These are phyloP conservation scores for Dillenia suffruticosa DNA, from an alignment of 164 flowering plant species.

Conservation along the genomic window DNA sequence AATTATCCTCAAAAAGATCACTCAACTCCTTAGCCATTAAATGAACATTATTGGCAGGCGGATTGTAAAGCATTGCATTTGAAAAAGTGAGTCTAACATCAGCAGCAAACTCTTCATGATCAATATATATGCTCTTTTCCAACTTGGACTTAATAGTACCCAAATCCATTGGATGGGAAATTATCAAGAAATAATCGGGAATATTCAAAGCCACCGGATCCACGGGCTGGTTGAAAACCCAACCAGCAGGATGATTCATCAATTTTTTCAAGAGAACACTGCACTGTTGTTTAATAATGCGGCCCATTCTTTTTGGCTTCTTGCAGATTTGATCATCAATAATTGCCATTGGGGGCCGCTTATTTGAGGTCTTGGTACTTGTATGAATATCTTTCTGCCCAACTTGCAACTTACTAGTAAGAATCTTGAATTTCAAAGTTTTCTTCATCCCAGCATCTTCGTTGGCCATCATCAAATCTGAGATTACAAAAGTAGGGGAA, in stretches of 20 bases:
- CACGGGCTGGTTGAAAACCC: conserved; percentile 64
- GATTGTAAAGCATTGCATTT: conserved; percentile 84
- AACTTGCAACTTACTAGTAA: too few species aligned
- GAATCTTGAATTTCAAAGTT: too few species aligned
- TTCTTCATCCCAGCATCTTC: too few species aligned
- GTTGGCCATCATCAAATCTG: too few species aligned
- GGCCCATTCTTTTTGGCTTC: conserved; percentile 48
- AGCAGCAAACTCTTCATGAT: conserved; percentile 56
- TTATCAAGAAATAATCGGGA: conserved; percentile 74
- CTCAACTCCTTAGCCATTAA: conserved; percentile 44
- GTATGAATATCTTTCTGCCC: too few species aligned
- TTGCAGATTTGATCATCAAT: conserved; percentile 29
- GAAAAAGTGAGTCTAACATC: conserved; percentile 82
- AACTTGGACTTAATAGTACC: conserved; percentile 71
- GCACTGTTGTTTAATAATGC: conserved; percentile 39
- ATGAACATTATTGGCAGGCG: conserved; percentile 57
- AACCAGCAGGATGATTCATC: conserved; percentile 43
- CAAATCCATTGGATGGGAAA: conserved; percentile 81
- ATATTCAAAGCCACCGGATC: conserved; percentile 60
- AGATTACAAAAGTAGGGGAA: too few species aligned
- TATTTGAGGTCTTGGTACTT: too few species aligned
- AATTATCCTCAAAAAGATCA: conserved; percentile 37
- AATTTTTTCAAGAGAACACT: conserved; percentile 43
- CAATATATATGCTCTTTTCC: conserved; percentile 35
- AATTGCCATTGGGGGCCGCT: too few species aligned